Percentiles rank a stretch among this genome's conserved stretches.
Conservation (phyloP, 192 early-diverging fungal genomes). For the Backusella psychrophila region DNA sequence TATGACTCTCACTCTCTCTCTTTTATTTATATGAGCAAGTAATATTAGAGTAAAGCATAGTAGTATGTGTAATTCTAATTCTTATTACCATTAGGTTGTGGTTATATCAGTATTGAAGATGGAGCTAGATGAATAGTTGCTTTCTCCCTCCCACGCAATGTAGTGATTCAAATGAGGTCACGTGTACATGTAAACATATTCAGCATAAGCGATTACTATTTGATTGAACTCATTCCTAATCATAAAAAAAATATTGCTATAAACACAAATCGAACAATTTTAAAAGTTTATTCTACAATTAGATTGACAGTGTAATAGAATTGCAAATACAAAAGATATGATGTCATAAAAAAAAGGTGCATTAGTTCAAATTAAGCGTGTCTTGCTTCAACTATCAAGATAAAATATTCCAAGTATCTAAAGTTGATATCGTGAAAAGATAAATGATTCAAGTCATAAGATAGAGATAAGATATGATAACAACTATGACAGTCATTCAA, state of each 20-base stretch:
- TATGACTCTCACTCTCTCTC: no score
- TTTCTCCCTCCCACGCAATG: no score
- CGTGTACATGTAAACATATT: no score
- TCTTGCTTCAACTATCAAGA: not conserved
- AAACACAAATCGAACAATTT: not conserved
- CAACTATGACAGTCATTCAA: not conserved
- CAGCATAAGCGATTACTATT: no score
- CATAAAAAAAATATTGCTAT: not conserved
- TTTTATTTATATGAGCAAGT: no score
- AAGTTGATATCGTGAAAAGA: not conserved
- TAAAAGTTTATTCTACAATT: not conserved
- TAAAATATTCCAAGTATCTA: not conserved
- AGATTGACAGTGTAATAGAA: not conserved
- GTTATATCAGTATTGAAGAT: no score
- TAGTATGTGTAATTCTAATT: no score
- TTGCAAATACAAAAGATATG: not conserved
- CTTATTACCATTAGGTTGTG: no score
- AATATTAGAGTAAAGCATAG: no score
- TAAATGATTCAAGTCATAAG: not conserved
- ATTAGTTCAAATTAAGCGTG: not conserved
- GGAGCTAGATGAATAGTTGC: no score
- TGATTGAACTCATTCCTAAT: no score
- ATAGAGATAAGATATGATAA: not conserved
- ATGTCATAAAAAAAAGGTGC: not conserved
- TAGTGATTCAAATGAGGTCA: no score